These are phyloP conservation scores for Arabidopsis suecica DNA, from an alignment of 345 rosid genomes.

Conservation along the genomic window DNA sequence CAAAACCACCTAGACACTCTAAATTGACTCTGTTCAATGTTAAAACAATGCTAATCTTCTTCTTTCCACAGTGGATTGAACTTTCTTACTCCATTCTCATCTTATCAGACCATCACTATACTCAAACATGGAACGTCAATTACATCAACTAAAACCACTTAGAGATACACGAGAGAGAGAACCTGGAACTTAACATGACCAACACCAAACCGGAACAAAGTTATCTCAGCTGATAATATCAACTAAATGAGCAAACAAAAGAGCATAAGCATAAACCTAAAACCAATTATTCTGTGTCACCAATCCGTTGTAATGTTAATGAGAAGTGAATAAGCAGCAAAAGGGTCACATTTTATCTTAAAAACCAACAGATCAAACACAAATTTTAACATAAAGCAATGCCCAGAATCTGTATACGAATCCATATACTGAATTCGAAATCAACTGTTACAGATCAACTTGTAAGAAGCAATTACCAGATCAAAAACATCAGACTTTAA, in stretches of 20 bases:
- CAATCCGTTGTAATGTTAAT: not conserved
- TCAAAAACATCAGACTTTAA: constrained; percentile 9
- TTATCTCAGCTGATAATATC: not conserved
- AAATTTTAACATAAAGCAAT: not conserved
- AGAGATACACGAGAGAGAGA: not conserved
- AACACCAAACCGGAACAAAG: constrained; percentile 17
- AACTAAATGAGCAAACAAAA: constrained; percentile 21
- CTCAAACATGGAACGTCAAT: not conserved
- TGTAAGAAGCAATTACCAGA: not conserved
- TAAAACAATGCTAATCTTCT: not conserved
- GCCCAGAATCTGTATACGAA: not conserved
- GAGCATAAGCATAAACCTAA: not conserved
- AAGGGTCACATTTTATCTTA: not conserved
- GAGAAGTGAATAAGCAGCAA: not conserved
- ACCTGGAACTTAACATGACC: not conserved
- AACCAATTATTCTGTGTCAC: not conserved
- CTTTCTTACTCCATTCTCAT: constrained; percentile 11
- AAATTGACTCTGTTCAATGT: not conserved
- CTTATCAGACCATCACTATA: not conserved
- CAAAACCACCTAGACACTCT: not conserved
- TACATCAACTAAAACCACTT: constrained; percentile 11
- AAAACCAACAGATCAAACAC: not conserved
- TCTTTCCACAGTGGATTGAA: not conserved
- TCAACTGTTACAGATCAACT: not conserved
- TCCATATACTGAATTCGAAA: constrained; percentile 6